Conservation (phyloP, 2,329 filamentous ascomycete genomes). For the Myrmaecium sp. region DNA sequence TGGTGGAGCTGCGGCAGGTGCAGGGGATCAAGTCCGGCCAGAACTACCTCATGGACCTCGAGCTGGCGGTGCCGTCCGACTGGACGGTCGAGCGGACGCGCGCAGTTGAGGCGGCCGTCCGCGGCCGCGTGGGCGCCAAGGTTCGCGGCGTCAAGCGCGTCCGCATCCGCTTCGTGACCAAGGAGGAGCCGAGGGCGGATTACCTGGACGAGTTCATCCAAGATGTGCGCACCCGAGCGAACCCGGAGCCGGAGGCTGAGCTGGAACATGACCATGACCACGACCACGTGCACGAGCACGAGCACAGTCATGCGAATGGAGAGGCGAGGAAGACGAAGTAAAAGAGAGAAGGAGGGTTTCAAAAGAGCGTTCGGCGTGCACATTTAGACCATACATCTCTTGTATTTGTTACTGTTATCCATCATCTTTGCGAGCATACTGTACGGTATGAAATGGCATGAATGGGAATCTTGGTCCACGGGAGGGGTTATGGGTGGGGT, state of each 20-base stretch:
- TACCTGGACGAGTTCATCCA: conserved; percentile 53
- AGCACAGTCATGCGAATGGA: conserved; percentile 8
- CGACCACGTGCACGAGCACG: conserved; percentile 9
- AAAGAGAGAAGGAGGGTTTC: background rate
- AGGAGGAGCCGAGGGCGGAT: conserved; percentile 27
- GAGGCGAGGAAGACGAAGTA: conserved; percentile 4
- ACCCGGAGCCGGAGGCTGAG: conserved; percentile 8
- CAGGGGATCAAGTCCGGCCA: conserved; percentile 91
- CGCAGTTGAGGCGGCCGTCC: conserved; percentile 55
- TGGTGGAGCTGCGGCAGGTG: conserved; percentile 58
- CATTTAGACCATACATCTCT: too few species aligned
- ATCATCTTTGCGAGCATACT: too few species aligned
- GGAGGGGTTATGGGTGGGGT: too few species aligned
- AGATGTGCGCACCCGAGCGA: conserved; percentile 14
- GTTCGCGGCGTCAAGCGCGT: conserved; percentile 74
- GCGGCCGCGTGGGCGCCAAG: conserved; percentile 54
- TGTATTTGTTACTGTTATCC: too few species aligned
- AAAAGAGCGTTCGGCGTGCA: too few species aligned
- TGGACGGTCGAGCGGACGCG: conserved; percentile 61
- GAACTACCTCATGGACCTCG: conserved; percentile 85
- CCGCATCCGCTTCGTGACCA: conserved; percentile 65
- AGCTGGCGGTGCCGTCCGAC: conserved; percentile 58
- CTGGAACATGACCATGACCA: conserved; percentile 15
- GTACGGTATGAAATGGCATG: too few species aligned
- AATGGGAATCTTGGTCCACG: too few species aligned